Conservation (phyloP, 495 filamentous ascomycete genomes). For the Pyronema omphalodes region DNA sequence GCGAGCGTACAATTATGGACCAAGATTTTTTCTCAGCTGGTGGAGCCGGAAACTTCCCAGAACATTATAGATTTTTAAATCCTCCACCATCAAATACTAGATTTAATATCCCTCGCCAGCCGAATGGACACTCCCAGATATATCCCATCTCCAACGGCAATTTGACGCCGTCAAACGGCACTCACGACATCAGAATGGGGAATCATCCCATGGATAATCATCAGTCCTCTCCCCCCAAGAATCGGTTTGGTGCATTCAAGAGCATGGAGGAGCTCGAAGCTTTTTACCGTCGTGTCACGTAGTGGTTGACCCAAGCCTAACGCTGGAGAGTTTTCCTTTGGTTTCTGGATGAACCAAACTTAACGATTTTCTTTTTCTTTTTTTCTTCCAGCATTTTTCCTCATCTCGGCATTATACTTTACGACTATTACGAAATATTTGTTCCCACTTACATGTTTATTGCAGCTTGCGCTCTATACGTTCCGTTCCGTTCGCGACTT, state of each 20-base stretch:
- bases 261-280: constrained; percentile 19
- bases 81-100: background rate
- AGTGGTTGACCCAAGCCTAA: background rate
- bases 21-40: constrained; percentile 12
- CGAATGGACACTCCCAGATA: background rate
- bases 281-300: constrained; percentile 16
- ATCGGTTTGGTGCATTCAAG: background rate
- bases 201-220: background rate
- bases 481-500: no score
- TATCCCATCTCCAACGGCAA: background rate
- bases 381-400: no score
- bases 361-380: no score
- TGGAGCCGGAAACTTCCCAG: background rate
- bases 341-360: no score
- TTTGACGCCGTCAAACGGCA: background rate
- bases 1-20: background rate
- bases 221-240: background rate
- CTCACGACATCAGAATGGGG: background rate
- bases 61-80: background rate
- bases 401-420: no score
- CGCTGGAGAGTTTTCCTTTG: no score
- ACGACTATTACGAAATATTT: no score
- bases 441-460: no score
- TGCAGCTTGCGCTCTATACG: no score
- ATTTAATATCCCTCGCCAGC: background rate